A percentile compares a stretch with the other conserved stretches of the same genome.
Evolutionary conservation across 148 eudicot genomes (phyloP).

Genomic region (Mesembryanthemum crystallinum): DNA sequence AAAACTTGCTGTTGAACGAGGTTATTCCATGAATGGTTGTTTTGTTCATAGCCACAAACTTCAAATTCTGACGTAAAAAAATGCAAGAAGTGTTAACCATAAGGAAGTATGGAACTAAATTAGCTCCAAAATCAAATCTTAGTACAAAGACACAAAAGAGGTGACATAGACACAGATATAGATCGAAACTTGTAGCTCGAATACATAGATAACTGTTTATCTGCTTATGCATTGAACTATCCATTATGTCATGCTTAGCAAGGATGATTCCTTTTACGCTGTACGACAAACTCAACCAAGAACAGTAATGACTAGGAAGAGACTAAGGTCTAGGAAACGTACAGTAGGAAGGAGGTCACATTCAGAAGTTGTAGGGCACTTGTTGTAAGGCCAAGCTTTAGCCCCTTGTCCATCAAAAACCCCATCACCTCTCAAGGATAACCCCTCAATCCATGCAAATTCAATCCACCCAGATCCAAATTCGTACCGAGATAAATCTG

Average conservation of each 20-base stretch:
- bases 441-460: constrained; percentile 42
- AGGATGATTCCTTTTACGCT: too few relatives aligned
- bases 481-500: constrained; percentile 36
- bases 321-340: background rate
- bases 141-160: too few relatives aligned
- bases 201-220: background rate
- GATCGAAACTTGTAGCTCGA: background rate
- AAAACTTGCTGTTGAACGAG: constrained; percentile 56
- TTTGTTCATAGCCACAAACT: constrained; percentile 50
- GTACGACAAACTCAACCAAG: background rate
- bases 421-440: constrained; percentile 49
- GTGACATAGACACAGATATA: background rate
- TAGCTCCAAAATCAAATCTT: too few relatives aligned
- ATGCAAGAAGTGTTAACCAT: background rate
- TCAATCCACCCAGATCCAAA: constrained; percentile 45
- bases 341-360: constrained; percentile 47
- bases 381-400: constrained; percentile 46
- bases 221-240: background rate
- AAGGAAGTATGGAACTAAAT: too few relatives aligned
- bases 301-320: background rate
- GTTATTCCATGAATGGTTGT: constrained; percentile 36
- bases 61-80: constrained; percentile 38
- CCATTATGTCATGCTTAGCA: too few relatives aligned
- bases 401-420: constrained; percentile 55
- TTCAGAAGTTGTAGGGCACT: constrained; percentile 33